A percentile compares a stretch with the other conserved stretches of the same genome.
These are phyloP conservation scores for Candida quercuum DNA, from an alignment of 805 yeast species.

Conservation along the genomic window DNA sequence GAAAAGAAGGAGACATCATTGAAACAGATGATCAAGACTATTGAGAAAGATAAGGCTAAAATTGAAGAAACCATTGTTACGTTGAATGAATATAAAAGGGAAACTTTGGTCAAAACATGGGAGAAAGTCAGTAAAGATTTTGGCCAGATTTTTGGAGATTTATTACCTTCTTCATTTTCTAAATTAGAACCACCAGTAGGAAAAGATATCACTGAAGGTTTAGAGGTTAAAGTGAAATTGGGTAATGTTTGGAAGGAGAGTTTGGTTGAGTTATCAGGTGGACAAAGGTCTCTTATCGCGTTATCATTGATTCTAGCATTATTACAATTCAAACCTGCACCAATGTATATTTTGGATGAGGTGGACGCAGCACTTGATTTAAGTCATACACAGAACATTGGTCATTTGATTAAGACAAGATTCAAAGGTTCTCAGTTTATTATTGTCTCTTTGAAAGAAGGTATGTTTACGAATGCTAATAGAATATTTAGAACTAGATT, in stretches of 20 bases:
- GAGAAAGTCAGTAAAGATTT: conserved; percentile 82
- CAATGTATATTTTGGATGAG: conserved; percentile 95
- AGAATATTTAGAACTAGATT: conserved; percentile 88
- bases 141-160: conserved; percentile 83
- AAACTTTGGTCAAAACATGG: conserved; percentile 80
- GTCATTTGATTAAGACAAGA: conserved; percentile 90
- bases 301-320: conserved; percentile 87
- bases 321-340: conserved; percentile 94
- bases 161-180: conserved; percentile 86
- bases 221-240: conserved; percentile 82
- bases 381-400: conserved; percentile 96
- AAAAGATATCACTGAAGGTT: conserved; percentile 82
- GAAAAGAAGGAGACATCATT: conserved; percentile 80
- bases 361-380: conserved; percentile 98
- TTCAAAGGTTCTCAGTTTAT: conserved; percentile 95
- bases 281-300: conserved; percentile 93
- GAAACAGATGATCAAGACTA: conserved; percentile 75
- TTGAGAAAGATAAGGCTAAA: conserved; percentile 83
- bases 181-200: conserved; percentile 78
- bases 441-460: conserved; percentile 94
- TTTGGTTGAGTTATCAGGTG: conserved; percentile 92
- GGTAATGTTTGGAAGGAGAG: conserved; percentile 97
- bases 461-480: conserved; percentile 97
- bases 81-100: conserved; percentile 78
- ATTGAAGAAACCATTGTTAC: conserved; percentile 83